Conservation (phyloP, 805 yeast species). For the Wickerhamomyces ciferrii region DNA sequence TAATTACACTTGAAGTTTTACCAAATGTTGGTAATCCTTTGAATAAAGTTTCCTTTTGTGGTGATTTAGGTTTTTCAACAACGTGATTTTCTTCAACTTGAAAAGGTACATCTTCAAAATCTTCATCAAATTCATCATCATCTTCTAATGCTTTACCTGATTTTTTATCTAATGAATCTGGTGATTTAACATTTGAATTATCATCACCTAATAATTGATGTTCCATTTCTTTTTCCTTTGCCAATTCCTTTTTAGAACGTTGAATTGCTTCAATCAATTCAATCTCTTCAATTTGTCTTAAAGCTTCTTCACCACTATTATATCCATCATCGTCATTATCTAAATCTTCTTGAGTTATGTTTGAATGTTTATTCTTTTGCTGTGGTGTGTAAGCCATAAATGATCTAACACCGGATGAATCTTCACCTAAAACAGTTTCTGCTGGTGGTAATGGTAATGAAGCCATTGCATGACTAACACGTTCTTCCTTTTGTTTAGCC, state of each 20-base stretch:
- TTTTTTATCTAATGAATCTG: slow-evolving; percentile 28
- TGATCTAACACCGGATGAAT: slow-evolving; percentile 12
- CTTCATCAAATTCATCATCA: slow-evolving; percentile 21
- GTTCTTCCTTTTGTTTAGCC: slow-evolving; percentile 14
- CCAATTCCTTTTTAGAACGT: slow-evolving; percentile 38
- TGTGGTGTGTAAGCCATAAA: slow-evolving; percentile 16
- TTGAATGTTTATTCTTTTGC: slow-evolving; percentile 2
- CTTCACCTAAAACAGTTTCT: slow-evolving; percentile 7
- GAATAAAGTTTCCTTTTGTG: neutral
- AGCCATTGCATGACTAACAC: slow-evolving; percentile 35
- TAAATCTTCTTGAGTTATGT: slow-evolving; percentile 1
- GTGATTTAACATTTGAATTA: neutral
- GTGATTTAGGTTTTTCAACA: neutral
- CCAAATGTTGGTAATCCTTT: neutral
- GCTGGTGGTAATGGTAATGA: slow-evolving; percentile 33
- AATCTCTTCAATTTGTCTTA: slow-evolving; percentile 25
- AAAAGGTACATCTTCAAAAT: slow-evolving; percentile 24
- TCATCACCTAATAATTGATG: slow-evolving; percentile 2
- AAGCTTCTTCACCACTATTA: slow-evolving; percentile 17
- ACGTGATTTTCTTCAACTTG: slow-evolving; percentile 3
- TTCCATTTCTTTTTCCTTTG: slow-evolving; percentile 20
- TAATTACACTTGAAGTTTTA: neutral
- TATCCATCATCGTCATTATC: slow-evolving; percentile 13
- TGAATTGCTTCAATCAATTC: slow-evolving; percentile 35
- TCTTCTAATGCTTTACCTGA: slow-evolving; percentile 28